Percentiles rank a stretch among this genome's conserved stretches.
Conservation (phyloP, 805 yeast genomes). For the Millerozyma miso region DNA sequence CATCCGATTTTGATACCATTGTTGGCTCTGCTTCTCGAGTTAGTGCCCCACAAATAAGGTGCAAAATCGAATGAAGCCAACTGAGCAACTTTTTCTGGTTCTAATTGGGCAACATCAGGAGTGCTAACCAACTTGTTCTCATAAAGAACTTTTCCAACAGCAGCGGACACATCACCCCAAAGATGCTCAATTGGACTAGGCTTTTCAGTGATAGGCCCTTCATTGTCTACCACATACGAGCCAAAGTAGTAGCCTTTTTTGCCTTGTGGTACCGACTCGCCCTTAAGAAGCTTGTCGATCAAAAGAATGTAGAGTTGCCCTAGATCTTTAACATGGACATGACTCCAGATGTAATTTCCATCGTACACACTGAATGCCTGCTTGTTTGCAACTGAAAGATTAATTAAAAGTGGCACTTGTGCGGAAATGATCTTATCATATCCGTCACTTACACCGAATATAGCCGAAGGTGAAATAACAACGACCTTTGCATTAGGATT, state of each 20-base stretch:
- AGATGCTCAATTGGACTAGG: slow-evolving; percentile 17
- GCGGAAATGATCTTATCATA: slow-evolving; percentile 21
- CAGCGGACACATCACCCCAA: slow-evolving; percentile 25
- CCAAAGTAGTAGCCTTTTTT: slow-evolving; percentile 34
- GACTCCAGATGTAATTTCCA: slow-evolving; percentile 33
- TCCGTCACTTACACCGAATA: slow-evolving; percentile 31
- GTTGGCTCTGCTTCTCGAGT: slow-evolving; percentile 23
- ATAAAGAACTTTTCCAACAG: slow-evolving; percentile 15
- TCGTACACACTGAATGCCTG: slow-evolving; percentile 22
- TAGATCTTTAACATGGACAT: slow-evolving; percentile 31
- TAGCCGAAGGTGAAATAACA: slow-evolving; percentile 29
- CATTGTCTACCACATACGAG: slow-evolving; percentile 11
- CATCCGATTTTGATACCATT: slow-evolving; percentile 24
- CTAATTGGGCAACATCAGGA: slow-evolving; percentile 12
- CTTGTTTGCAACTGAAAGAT: slow-evolving; percentile 12
- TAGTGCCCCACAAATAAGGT: slow-evolving; percentile 21
- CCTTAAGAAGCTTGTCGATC: slow-evolving; percentile 16
- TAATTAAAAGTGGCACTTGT: slow-evolving; percentile 26
- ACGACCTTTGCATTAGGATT: slow-evolving; percentile 27
- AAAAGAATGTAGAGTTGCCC: slow-evolving; percentile 25
- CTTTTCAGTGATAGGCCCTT: slow-evolving; percentile 5
- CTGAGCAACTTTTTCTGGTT: slow-evolving; percentile 11
- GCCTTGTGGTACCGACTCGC: slow-evolving; percentile 21
- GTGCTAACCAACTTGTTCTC: slow-evolving; percentile 11
- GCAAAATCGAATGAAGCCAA: slow-evolving; percentile 12